These are phyloP conservation scores for Posidonia australis DNA, from an alignment of 106 monocot genomes.

Conservation along the genomic window DNA sequence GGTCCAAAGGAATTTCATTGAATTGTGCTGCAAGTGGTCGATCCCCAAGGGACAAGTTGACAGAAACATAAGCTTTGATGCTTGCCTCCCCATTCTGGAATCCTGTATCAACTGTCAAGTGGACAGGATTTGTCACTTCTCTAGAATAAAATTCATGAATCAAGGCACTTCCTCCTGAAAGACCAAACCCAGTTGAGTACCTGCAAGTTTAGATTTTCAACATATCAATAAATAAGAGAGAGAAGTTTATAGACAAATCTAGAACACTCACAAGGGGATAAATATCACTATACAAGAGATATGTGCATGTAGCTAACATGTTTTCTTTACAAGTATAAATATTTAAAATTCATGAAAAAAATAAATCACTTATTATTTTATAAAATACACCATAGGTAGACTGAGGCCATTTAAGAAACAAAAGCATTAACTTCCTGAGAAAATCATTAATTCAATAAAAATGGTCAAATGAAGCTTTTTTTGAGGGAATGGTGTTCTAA, in stretches of 20 bases:
- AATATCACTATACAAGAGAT: too few species aligned
- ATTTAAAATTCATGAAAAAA: too few species aligned
- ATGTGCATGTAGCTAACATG: too few species aligned
- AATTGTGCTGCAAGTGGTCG: constrained; percentile 82
- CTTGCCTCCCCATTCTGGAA: constrained; percentile 80
- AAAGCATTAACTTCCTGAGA: not conserved
- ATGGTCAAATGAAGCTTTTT: too few species aligned
- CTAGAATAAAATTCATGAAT: constrained; percentile 91
- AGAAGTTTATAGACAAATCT: too few species aligned
- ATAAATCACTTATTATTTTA: too few species aligned
- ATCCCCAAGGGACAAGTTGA: constrained; percentile 71
- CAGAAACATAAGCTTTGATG: constrained; percentile 77
- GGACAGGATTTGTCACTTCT: constrained; percentile 74
- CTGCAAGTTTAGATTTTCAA: constrained; percentile 20
- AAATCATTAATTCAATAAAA: not conserved
- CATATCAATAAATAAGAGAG: too few species aligned
- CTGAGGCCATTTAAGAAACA: too few species aligned
- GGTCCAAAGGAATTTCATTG: constrained; percentile 85
- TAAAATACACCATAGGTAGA: too few species aligned
- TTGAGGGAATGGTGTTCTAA: too few species aligned
- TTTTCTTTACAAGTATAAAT: too few species aligned
- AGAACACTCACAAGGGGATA: too few species aligned
- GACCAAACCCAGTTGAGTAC: constrained; percentile 92
- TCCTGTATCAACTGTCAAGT: constrained; percentile 86
- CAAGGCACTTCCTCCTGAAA: constrained; percentile 73